phyloP scores from a whole-genome alignment of 169 alveolate species.

The Cryptosporidium meleagridis region DNA sequence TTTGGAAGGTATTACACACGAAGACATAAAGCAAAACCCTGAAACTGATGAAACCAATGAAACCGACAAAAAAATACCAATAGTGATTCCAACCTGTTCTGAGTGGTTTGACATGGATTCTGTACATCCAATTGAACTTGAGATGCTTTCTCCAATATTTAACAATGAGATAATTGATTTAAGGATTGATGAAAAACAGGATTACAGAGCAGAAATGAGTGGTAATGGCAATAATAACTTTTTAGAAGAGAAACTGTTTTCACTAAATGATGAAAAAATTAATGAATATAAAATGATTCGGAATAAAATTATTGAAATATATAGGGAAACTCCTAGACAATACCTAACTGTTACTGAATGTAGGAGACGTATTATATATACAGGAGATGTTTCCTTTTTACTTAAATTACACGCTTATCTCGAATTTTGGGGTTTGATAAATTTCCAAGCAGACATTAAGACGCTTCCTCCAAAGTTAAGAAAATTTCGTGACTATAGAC shows the following conservation, averaged over 20 bases:
- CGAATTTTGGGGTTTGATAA: conserved; percentile 85
- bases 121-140: conserved; percentile 71
- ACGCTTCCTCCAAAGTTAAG: conserved; percentile 75
- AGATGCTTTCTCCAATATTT: conserved; percentile 43
- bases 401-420: conserved; percentile 79
- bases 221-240: neutral
- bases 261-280: conserved; percentile 6
- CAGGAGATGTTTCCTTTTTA: conserved; percentile 81
- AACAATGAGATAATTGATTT: conserved; percentile 18
- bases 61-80: conserved; percentile 36
- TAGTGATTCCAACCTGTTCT: conserved; percentile 62
- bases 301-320: conserved; percentile 74
- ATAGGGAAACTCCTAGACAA: conserved; percentile 75
- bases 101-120: conserved; percentile 62
- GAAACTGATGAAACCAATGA: conserved; percentile 25
- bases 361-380: conserved; percentile 75
- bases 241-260: neutral
- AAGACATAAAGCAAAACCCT: neutral
- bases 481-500: conserved; percentile 61
- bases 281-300: conserved; percentile 73
- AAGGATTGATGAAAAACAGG: conserved; percentile 31
- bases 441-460: conserved; percentile 80
- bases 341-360: conserved; percentile 78
- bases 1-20: neutral
- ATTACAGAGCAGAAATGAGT: neutral